Base-by-base conservation (phyloP, 2,329 filamentous ascomycete genomes). In the Thermothelomyces thermophilus region DNA sequence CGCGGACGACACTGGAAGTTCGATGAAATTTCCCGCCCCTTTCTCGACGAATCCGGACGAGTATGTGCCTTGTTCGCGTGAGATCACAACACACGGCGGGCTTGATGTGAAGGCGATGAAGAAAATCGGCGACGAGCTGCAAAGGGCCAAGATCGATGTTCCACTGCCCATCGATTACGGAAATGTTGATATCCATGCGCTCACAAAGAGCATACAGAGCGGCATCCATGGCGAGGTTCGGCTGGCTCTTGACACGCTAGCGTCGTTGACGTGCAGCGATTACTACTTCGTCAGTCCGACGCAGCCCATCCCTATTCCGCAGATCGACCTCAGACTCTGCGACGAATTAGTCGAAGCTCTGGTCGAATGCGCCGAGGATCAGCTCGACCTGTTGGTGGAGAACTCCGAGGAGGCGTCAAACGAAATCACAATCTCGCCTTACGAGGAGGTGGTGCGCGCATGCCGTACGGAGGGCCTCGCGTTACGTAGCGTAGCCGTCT, bases 221-320 rank as follows among this genome's bases (percentile, higher is more conserved):
- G 91, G 91, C 1, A 86, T 97, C 37, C 84, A 90, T 60, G 83
- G 83, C 5, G 93, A 98, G 68, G 84, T 95, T n/a, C 83, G 91
- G 9, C 70, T 95, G 54, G 91, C 91, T 2, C 73, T 98, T 39
- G 93, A 97, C 65, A 88, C 86, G 0, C 73, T 98, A 31, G 83
- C 82, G 11, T 44, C 54, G 4, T n/a, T 61, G 9, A 55, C 57
- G 0, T 48, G 24, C 22, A 9, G 81, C 80, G 17, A 75, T 93
- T 11, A 73, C 74, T 13, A 88, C 86, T 57, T 2, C 13, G 46
- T 55, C 40, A 41, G 39, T 11, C 79, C 79, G 47, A 70, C 73
- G 14, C 73, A 78, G 4, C 75, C 84, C 24, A 74, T 77, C 14
- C 75, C 84, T 20, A 74, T 76, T n/a, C 73, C 90, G 16, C 80